A percentile compares a stretch with the other conserved stretches of the same genome.
Evolutionary conservation across 1,139 yeast species (phyloP).

Genomic region (Taiozyma sp.): DNA sequence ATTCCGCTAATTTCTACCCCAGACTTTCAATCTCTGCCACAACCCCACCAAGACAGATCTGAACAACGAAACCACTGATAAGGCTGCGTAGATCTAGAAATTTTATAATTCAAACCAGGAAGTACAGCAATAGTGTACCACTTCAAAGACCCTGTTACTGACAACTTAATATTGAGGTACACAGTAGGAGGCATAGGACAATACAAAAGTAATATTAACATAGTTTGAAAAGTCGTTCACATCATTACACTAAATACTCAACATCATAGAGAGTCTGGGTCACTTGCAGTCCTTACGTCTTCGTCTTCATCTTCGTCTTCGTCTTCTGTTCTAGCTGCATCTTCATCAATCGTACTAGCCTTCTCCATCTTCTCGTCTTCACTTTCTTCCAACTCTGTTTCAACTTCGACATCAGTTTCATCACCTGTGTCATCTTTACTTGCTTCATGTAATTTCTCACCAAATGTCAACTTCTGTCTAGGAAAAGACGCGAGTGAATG

Average conservation of each 20-base stretch:
- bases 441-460: slow-evolving; percentile 12
- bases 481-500: slow-evolving; percentile 15
- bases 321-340: not conserved
- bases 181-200: not conserved
- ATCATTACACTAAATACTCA: not conserved
- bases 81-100: not conserved
- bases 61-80: not conserved
- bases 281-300: slow-evolving; percentile 12
- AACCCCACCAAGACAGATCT: not conserved
- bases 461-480: slow-evolving; percentile 18
- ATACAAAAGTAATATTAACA: not conserved
- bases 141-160: not conserved
- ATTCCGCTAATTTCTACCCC: not conserved
- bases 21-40: not conserved
- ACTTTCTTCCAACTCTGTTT: slow-evolving; percentile 8
- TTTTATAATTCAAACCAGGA: no score
- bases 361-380: slow-evolving; percentile 1
- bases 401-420: slow-evolving; percentile 9
- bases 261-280: not conserved
- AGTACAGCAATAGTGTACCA: not conserved
- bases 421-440: slow-evolving; percentile 13
- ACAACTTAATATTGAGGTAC: not conserved
- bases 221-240: not conserved
- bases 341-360: not conserved
- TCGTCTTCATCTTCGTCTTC: slow-evolving; percentile 4